A percentile compares a stretch with the other conserved stretches of the same genome.
These are phyloP conservation scores for Calonectria honghensis DNA, from an alignment of 2,329 filamentous ascomycete genomes.

Conservation along the genomic window DNA sequence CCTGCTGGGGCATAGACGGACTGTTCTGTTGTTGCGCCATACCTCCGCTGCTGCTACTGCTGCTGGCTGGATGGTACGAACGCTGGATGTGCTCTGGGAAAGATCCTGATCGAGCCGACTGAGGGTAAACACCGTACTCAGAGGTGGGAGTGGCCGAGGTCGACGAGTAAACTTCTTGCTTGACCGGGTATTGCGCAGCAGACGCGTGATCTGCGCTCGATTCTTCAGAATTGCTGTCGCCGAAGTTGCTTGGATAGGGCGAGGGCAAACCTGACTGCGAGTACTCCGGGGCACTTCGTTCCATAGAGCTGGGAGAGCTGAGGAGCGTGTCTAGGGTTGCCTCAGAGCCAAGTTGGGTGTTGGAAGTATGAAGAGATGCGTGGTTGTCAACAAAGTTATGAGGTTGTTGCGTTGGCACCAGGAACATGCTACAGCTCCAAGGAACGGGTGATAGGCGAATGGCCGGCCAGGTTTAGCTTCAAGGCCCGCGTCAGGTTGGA, in stretches of 20 bases:
- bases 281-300: conserved; percentile 82
- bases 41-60: conserved; percentile 84
- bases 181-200: conserved; percentile 91
- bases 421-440: conserved; percentile 60
- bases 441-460: conserved; percentile 54
- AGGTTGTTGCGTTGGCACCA: conserved; percentile 60
- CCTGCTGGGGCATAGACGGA: conserved; percentile 93
- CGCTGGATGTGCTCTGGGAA: conserved; percentile 93
- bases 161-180: conserved; percentile 87
- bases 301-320: conserved; percentile 67
- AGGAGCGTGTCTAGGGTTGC: conserved; percentile 53
- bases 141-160: conserved; percentile 89
- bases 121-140: conserved; percentile 88
- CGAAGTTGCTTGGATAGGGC: conserved; percentile 80
- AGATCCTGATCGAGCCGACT: conserved; percentile 85
- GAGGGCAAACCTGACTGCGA: conserved; percentile 91
- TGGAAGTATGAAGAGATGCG: conserved; percentile 50
- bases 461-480: conserved; percentile 58
- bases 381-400: conserved; percentile 56
- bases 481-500: conserved; percentile 58
- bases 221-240: conserved; percentile 87
- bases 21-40: conserved; percentile 98
- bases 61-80: conserved; percentile 86
- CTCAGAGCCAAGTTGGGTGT: conserved; percentile 53
- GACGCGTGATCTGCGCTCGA: conserved; percentile 92